Evolutionary conservation across 129 eudicot species (phyloP), one percentile per base, ranked within the genome.

Genomic region (Glebionis coronaria): DNA sequence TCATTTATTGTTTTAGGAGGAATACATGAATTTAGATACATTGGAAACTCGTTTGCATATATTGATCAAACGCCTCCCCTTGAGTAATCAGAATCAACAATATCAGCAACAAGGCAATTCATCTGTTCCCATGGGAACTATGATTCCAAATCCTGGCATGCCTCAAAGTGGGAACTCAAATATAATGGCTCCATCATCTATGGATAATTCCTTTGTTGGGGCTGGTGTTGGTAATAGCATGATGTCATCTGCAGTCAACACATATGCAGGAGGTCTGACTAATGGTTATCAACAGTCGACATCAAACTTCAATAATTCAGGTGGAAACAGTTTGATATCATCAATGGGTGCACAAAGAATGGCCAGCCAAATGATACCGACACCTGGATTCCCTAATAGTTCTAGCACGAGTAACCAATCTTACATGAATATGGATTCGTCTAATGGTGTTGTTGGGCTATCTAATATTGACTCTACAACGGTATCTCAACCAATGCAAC

Each of bases 131-230:
- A 78, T 78, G 65, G 90, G 90, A 75, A 81, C 87, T 13, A 92
- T 88, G 98, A 92, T 92, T 61, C 98, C 98, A 68, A 88, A 89
- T 60, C 96, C 98, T 53, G 95, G 98, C 16, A 85, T 91, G 83
- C 83, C 83, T 56, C 97, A 81, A 78, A 82, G 71, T 73, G 88
- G 86, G 61, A 81, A 79, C 77, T 83, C 94, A 62, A 85, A 56
- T 69, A 18, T 81, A 67, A 63, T 65, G 75, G 79, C 70, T 35
- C 55, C 86, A 14, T 79, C 95, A 49, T 78, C 95, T 31, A 65
- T 78, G 18, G 87, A 88, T 68, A 71, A 67, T 70, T 72, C 42
- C 42, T 35, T 35, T 35, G 42, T 35, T 35, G 42, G 42, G 42
- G 42, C 42, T 35, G 42, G 42, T 35, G 42, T 9, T 35, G 42